These are phyloP conservation scores for Pseudogymnoascus sp. DNA, from an alignment of 2,329 filamentous ascomycete species.

Conservation along the genomic window DNA sequence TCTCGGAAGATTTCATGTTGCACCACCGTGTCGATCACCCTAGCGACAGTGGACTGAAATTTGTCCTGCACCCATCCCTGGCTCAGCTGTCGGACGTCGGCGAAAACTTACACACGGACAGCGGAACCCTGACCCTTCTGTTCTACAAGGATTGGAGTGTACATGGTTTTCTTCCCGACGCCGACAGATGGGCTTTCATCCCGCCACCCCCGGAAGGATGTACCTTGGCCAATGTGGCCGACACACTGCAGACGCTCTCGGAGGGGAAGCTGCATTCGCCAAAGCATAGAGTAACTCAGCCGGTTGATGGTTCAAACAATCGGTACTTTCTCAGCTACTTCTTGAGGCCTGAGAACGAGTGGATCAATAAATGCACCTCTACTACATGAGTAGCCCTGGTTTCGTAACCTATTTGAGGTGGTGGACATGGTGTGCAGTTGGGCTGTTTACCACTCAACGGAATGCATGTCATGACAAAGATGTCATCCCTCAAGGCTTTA, in stretches of 20 bases:
- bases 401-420: neutral
- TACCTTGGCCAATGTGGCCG: conserved; percentile 22
- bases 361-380: conserved; percentile 15
- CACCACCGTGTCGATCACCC: conserved; percentile 17
- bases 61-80: conserved; percentile 18
- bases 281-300: conserved; percentile 22
- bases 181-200: conserved; percentile 13
- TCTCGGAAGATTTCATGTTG: conserved; percentile 13
- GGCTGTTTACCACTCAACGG: neutral
- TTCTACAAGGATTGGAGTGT: conserved; percentile 19
- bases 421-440: neutral
- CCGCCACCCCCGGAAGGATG: conserved; percentile 13
- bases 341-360: conserved; percentile 19
- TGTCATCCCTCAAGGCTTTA: neutral
- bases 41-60: conserved; percentile 20
- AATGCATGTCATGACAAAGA: neutral
- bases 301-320: conserved; percentile 18
- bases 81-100: conserved; percentile 11
- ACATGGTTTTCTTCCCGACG: conserved; percentile 6
- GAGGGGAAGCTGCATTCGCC: conserved; percentile 20
- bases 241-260: conserved; percentile 21
- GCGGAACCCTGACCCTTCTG: conserved; percentile 21
- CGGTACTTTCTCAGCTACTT: conserved; percentile 24
- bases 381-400: conserved; percentile 10
- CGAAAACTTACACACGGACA: conserved; percentile 21